phyloP scores from a whole-genome alignment of 345 rosid species.

The Pistacia vera region DNA sequence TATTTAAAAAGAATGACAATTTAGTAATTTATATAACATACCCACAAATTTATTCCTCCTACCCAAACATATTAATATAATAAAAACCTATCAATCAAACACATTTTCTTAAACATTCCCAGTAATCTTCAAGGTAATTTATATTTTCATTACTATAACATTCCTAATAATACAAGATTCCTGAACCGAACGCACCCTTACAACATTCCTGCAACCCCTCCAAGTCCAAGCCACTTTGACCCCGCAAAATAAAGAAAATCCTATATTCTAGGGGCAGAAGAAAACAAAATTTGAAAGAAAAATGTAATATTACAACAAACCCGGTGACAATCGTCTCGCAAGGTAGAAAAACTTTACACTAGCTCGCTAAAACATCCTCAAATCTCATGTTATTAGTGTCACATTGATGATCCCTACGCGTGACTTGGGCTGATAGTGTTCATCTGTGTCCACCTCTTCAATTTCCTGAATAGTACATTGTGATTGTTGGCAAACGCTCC shows the following conservation, averaged over 20 bases:
- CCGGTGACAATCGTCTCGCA: not conserved
- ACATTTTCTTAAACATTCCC: too few relatives aligned
- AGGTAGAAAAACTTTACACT: not conserved
- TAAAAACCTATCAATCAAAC: too few relatives aligned
- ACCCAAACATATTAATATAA: too few relatives aligned
- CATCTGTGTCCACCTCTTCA: slow-evolving; percentile 97
- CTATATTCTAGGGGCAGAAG: not conserved
- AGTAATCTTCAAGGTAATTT: too few relatives aligned
- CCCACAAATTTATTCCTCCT: too few relatives aligned
- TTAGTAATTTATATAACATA: too few relatives aligned
- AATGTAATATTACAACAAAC: not conserved
- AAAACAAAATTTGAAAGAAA: not conserved
- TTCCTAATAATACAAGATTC: too few relatives aligned
- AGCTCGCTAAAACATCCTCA: slow-evolving; percentile 26
- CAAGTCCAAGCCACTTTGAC: not conserved
- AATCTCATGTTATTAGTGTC: slow-evolving; percentile 52
- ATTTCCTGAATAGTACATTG: slow-evolving; percentile 59
- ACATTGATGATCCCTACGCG: slow-evolving; percentile 52
- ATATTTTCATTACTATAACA: too few relatives aligned
- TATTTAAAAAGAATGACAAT: too few relatives aligned
- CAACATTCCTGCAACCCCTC: not conserved
- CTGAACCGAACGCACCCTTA: too few relatives aligned
- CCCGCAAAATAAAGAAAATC: not conserved
- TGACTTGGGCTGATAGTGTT: slow-evolving; percentile 78
- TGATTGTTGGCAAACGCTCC: not conserved